Evolutionary conservation across 2,329 filamentous ascomycete genomes (phyloP), one percentile per base, ranked within the genome.

Genomic region (Plectosphaerella cucumerina): DNA sequence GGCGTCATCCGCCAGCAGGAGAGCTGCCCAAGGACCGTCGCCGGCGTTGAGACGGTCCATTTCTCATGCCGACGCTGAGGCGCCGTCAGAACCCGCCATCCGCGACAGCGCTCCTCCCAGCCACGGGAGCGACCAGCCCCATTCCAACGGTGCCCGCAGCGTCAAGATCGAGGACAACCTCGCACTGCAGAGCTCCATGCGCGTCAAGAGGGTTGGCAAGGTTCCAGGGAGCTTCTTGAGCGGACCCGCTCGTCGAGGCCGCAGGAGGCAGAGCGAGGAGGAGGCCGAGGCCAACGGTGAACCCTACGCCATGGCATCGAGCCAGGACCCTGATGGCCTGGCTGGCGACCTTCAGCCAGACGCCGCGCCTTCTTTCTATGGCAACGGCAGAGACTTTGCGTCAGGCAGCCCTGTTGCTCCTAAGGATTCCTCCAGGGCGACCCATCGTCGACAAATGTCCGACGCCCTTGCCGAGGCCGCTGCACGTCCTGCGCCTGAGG

Each of bases 161-260:
- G 35, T 37, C 47, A 74, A 77, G 34, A 74, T 77, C 47, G 82
- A 82, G 3, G 86, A 91, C 21, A 84, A 87, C 33, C 70, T 72
- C 33, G 85, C 81, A 14, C 71, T 83, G 2, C 87, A 89, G 53
- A 85, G 86, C 59, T 90, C 89, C 1, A 82, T 91, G 76, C 81
- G 90, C 5, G 75, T 92, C 52, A 93, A 92, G 69, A 78, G 89
- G 54, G 81, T 90, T 14, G 86, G 86, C 15, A 89, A 89, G 66
- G 76, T 87, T 8, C 82, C 86, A 3, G 90, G 89, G 1, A 87
- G 83, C 53, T 92, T 93, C 58, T 73, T 94, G 20, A 90, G 88
- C 58, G 89, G 88, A 1, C 90, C 90, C 23, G 88, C 90, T 18
- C 81, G 90, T 50, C 78, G 90, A 58, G 90, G 89, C 22, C 80